phyloP scores from a whole-genome alignment of 78 protist genomes.

The Blattamonas nauphoetae region DNA sequence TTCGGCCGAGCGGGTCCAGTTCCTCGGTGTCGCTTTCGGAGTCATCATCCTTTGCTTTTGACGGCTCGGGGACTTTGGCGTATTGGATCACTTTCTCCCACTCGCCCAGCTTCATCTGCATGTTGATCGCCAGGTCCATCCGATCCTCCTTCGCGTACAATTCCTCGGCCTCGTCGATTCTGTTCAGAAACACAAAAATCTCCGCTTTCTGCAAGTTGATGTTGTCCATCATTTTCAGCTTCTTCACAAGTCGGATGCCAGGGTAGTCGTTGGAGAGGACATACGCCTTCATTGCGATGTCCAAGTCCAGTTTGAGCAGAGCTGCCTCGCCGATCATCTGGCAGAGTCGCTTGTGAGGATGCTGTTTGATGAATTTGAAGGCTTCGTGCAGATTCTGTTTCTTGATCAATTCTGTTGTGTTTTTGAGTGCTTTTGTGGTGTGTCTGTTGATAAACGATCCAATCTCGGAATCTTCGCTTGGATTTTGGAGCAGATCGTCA shows the following conservation, averaged over 20 bases:
- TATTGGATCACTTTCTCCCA: neutral
- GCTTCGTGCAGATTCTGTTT: constrained; percentile 42
- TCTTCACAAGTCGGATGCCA: constrained; percentile 58
- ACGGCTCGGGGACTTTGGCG: neutral
- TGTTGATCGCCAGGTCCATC: constrained; percentile 52
- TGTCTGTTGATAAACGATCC: constrained; percentile 4
- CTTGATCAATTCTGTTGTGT: constrained; percentile 35
- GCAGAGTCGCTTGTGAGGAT: constrained; percentile 71
- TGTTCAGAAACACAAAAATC: constrained; percentile 46
- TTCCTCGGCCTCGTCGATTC: constrained; percentile 60
- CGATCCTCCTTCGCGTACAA: constrained; percentile 55
- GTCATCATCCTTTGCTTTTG: neutral
- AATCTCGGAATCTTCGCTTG: constrained; percentile 34
- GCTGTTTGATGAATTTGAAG: constrained; percentile 31
- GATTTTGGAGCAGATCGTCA: constrained; percentile 48
- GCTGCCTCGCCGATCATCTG: constrained; percentile 44
- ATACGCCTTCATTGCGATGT: constrained; percentile 52
- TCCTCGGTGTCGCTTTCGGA: neutral
- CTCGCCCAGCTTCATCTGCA: constrained; percentile 3
- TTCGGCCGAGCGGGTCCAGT: neutral
- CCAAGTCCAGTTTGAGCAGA: constrained; percentile 41
- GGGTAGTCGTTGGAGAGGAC: constrained; percentile 52
- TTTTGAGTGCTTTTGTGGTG: constrained; percentile 50
- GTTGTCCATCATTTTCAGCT: constrained; percentile 22
- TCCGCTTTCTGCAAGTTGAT: constrained; percentile 71